A percentile compares a stretch with the other conserved stretches of the same genome.
Conservation (phyloP, 768 basidiomycete genomes). For the Russula lepida region DNA sequence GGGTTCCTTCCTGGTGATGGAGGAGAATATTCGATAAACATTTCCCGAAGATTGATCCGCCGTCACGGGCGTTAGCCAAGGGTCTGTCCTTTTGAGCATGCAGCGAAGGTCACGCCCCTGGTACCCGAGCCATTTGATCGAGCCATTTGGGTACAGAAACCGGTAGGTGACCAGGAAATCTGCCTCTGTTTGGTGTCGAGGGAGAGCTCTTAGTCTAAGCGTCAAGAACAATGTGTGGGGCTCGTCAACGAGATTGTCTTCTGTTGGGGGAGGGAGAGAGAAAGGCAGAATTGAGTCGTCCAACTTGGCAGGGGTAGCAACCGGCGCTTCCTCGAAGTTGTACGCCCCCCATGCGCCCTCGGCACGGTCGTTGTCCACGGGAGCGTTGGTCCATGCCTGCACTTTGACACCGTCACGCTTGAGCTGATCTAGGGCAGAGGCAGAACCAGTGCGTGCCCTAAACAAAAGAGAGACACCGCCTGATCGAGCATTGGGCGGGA, state of each 20-base stretch:
- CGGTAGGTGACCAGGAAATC: slow-evolving; percentile 37
- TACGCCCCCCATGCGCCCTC: slow-evolving; percentile 20
- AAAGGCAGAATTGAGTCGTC: slow-evolving; percentile 1
- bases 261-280: slow-evolving; percentile 9
- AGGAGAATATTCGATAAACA: slow-evolving; percentile 22
- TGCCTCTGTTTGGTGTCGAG: slow-evolving; percentile 7
- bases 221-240: slow-evolving; percentile 15
- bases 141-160: slow-evolving; percentile 36
- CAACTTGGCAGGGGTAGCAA: neutral
- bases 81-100: slow-evolving; percentile 27
- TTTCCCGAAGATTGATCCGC: slow-evolving; percentile 16
- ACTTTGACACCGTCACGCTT: slow-evolving; percentile 15
- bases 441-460: slow-evolving; percentile 17
- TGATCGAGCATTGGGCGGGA: slow-evolving; percentile 9
- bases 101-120: slow-evolving; percentile 38
- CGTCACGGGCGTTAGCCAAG: slow-evolving; percentile 24
- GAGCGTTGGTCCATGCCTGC: slow-evolving; percentile 23
- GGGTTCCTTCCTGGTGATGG: slow-evolving; percentile 21
- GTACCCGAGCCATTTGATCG: slow-evolving; percentile 40
- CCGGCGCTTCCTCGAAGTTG: slow-evolving; percentile 14
- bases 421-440: slow-evolving; percentile 15
- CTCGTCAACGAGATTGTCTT: slow-evolving; percentile 9
- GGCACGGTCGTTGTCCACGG: slow-evolving; percentile 10
- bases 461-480: slow-evolving; percentile 18
- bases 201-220: slow-evolving; percentile 13